A percentile compares a stretch with the other conserved stretches of the same genome.
phyloP scores from a whole-genome alignment of 1,284 basidiomycete species.

The Sutorius eximius region DNA sequence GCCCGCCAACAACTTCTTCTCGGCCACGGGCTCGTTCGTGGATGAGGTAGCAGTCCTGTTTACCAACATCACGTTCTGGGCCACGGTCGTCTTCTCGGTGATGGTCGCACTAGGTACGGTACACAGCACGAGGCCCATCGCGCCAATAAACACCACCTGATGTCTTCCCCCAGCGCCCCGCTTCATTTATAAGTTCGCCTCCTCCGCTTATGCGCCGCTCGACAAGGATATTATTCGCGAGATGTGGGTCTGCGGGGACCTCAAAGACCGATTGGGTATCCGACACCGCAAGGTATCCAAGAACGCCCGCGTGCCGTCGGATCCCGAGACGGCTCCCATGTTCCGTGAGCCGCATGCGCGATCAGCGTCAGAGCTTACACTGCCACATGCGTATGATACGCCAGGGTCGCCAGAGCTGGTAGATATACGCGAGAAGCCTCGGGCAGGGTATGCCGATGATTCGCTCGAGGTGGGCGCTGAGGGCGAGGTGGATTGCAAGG shows the following conservation, averaged over 20 bases:
- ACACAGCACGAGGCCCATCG: no score
- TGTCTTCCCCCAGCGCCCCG: slow-evolving; percentile 55
- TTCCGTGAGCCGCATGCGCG: slow-evolving; percentile 62
- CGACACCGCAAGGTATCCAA: slow-evolving; percentile 53
- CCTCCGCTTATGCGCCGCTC: slow-evolving; percentile 65
- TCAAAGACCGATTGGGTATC: slow-evolving; percentile 82
- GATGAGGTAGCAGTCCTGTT: slow-evolving; percentile 76
- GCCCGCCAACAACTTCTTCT: slow-evolving; percentile 34
- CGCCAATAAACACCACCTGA: neutral
- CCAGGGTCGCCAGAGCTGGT: slow-evolving; percentile 34
- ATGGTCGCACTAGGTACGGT: slow-evolving; percentile 70
- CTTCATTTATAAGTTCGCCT: slow-evolving; percentile 69
- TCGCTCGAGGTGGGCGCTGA: slow-evolving; percentile 1
- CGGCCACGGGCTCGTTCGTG: slow-evolving; percentile 62
- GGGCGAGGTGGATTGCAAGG: no score
- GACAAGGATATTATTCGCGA: slow-evolving; percentile 89
- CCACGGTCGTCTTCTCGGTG: slow-evolving; percentile 68
- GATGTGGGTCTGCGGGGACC: slow-evolving; percentile 82
- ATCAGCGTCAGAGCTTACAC: slow-evolving; percentile 57
- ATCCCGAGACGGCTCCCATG: slow-evolving; percentile 66
- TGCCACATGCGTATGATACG: slow-evolving; percentile 43
- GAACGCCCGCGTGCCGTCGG: slow-evolving; percentile 32
- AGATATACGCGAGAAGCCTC: slow-evolving; percentile 18
- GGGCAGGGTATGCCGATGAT: neutral
- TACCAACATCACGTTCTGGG: slow-evolving; percentile 81